These are phyloP conservation scores for Fusarium sp. DNA, from an alignment of 2,329 filamentous ascomycete genomes.

Conservation along the genomic window DNA sequence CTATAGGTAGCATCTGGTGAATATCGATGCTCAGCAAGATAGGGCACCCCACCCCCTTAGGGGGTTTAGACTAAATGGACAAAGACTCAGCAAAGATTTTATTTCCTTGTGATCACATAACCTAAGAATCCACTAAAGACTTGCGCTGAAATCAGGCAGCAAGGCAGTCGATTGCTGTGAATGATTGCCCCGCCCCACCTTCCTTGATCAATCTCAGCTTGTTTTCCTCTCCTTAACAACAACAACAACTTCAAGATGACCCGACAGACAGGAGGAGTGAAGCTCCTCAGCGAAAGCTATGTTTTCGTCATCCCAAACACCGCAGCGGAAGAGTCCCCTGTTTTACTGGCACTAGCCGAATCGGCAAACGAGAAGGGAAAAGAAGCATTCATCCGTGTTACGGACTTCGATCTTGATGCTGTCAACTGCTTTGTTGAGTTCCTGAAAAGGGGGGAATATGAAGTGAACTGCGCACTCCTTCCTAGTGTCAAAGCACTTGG, in stretches of 20 bases:
- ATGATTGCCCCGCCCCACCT: neutral
- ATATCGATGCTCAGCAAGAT: too few relatives aligned
- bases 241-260: neutral
- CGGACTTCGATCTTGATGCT: neutral
- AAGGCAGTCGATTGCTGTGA: neutral
- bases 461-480: neutral
- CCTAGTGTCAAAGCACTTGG: neutral
- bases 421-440: neutral
- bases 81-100: neutral
- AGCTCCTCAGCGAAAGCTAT: neutral
- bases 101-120: neutral
- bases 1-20: too few relatives aligned
- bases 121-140: neutral
- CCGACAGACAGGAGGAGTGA: neutral
- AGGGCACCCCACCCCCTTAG: too few relatives aligned
- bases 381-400: neutral
- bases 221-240: too few relatives aligned
- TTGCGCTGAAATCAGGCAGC: neutral
- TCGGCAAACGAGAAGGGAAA: neutral
- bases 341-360: neutral
- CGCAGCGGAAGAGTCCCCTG: neutral
- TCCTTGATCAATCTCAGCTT: neutral
- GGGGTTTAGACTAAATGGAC: neutral
- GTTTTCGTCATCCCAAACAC: neutral
- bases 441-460: neutral